phyloP scores from a whole-genome alignment of 2,329 filamentous ascomycete genomes.

The Scedosporium dehoogii region DNA sequence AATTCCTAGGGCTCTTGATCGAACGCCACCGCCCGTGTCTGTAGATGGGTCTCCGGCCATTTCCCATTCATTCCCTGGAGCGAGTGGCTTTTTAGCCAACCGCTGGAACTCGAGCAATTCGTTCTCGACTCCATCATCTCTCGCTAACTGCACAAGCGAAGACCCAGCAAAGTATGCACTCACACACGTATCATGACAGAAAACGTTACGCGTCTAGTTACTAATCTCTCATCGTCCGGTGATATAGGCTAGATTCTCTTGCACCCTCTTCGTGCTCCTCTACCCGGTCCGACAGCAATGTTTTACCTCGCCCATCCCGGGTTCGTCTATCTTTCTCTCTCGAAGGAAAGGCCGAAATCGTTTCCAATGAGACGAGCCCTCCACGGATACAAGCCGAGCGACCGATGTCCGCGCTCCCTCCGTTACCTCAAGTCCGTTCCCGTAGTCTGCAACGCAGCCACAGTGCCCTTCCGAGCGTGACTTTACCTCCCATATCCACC shows the following conservation, averaged over 20 bases:
- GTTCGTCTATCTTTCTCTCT: slow-evolving; percentile 68
- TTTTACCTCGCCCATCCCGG: background rate
- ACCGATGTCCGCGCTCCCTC: slow-evolving; percentile 36
- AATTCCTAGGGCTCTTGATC: background rate
- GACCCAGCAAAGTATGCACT: background rate
- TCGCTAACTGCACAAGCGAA: slow-evolving; percentile 18
- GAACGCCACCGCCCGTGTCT: background rate
- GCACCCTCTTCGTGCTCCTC: slow-evolving; percentile 31
- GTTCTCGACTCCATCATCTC: slow-evolving; percentile 37
- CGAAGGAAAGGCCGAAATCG: slow-evolving; percentile 83
- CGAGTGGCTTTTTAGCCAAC: slow-evolving; percentile 43
- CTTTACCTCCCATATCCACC: slow-evolving; percentile 45
- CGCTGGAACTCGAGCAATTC: slow-evolving; percentile 45
- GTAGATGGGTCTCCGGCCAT: slow-evolving; percentile 14
- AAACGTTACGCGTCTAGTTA: background rate
- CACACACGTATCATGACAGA: background rate
- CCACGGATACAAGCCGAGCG: slow-evolving; percentile 46
- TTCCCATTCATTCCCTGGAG: slow-evolving; percentile 31
- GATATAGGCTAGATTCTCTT: slow-evolving; percentile 31
- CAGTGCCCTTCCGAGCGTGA: slow-evolving; percentile 53
- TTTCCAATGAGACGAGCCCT: slow-evolving; percentile 60
- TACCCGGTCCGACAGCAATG: slow-evolving; percentile 26
- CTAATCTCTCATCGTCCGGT: slow-evolving; percentile 7
- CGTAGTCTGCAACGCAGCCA: slow-evolving; percentile 58
- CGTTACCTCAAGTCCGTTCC: slow-evolving; percentile 36